These are phyloP conservation scores for Beta macrorhiza DNA, from an alignment of 179 eudicot species.

Conservation along the genomic window DNA sequence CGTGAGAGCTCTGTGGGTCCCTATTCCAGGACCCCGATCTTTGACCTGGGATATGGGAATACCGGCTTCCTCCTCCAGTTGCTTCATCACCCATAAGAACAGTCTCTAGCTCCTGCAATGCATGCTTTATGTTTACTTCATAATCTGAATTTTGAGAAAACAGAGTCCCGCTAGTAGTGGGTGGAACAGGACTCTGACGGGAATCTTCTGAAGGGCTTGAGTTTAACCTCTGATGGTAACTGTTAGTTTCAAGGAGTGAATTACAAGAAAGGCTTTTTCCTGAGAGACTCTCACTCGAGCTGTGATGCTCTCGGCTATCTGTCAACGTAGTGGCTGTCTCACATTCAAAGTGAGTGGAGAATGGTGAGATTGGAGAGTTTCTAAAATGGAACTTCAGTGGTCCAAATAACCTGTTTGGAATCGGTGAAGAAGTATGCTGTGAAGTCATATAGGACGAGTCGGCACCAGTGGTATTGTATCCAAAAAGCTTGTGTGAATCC, in stretches of 20 bases:
- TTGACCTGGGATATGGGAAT: constrained; percentile 34
- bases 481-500: constrained; percentile 54
- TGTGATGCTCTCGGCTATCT: constrained; percentile 54
- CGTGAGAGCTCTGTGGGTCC: constrained; percentile 23
- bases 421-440: constrained; percentile 36
- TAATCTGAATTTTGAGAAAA: constrained; percentile 26
- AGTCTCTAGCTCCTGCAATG: constrained; percentile 61
- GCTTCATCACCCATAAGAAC: constrained; percentile 63
- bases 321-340: constrained; percentile 45
- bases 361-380: constrained; percentile 59
- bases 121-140: constrained; percentile 41
- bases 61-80: constrained; percentile 36
- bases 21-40: constrained; percentile 25
- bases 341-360: constrained; percentile 46
- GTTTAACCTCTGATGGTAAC: constrained; percentile 35
- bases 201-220: constrained; percentile 38
- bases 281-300: constrained; percentile 53
- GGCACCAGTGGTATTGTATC: constrained; percentile 41
- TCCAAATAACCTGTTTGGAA: constrained; percentile 40
- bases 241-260: constrained; percentile 49
- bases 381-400: constrained; percentile 42
- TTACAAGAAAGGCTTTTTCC: constrained; percentile 44
- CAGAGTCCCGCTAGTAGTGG: constrained; percentile 24
- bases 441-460: constrained; percentile 45
- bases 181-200: constrained; percentile 18